Percentiles rank a stretch among this genome's conserved stretches.
These are phyloP conservation scores for Rubia peregrina DNA, from an alignment of 305 asterid species.

Conservation along the genomic window DNA sequence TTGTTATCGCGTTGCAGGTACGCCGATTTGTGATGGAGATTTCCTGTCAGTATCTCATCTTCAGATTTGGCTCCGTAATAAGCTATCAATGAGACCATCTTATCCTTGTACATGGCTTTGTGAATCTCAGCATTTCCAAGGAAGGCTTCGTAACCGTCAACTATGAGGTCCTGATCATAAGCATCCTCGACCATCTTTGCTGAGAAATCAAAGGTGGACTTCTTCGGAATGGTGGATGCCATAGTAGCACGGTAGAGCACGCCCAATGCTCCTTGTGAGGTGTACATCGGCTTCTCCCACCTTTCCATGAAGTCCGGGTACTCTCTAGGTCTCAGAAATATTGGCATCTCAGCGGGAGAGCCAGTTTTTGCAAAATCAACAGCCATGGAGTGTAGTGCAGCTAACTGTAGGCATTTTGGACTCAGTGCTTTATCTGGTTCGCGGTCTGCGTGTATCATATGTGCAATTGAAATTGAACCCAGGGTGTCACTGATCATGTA, in stretches of 20 bases:
- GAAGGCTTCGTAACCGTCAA: constrained; percentile 50
- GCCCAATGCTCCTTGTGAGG: constrained; percentile 61
- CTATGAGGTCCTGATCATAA: constrained; percentile 55
- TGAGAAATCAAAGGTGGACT: constrained; percentile 23
- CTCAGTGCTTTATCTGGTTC: constrained; percentile 76
- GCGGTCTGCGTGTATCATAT: constrained; percentile 77
- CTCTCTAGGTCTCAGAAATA: constrained; percentile 58
- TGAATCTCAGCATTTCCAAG: constrained; percentile 46
- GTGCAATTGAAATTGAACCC: constrained; percentile 83
- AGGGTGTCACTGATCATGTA: constrained; percentile 81
- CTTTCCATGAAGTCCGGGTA: constrained; percentile 93
- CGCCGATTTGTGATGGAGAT: constrained; percentile 42
- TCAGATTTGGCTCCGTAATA: constrained; percentile 67
- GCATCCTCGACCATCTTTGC: constrained; percentile 30
- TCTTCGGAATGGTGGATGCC: constrained; percentile 23
- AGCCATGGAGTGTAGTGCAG: constrained; percentile 90
- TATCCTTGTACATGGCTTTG: constrained; percentile 58
- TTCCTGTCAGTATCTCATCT: constrained; percentile 78
- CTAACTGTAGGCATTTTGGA: constrained; percentile 75
- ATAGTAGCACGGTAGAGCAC: constrained; percentile 70
- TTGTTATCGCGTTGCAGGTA: constrained; percentile 75
- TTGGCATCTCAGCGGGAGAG: constrained; percentile 97
- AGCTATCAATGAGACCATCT: constrained; percentile 37
- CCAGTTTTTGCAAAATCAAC: constrained; percentile 91
- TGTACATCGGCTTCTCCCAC: constrained; percentile 72